phyloP scores from a whole-genome alignment of 2,329 filamentous ascomycete genomes.

The Ophiostoma triangulosporum region DNA sequence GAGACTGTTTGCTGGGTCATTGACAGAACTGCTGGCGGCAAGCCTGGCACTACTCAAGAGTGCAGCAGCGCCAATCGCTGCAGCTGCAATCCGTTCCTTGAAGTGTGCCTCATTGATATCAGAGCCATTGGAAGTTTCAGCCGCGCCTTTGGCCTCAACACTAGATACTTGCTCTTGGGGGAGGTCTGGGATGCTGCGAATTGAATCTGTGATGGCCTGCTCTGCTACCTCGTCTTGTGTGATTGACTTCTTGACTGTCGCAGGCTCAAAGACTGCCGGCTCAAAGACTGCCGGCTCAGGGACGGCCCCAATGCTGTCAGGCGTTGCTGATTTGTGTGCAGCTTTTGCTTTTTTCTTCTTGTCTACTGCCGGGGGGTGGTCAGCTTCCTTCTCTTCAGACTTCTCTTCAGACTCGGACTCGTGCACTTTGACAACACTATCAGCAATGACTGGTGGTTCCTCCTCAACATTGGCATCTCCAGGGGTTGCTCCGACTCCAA shows the following conservation, averaged over 20 bases:
- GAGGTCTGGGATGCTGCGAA: no score
- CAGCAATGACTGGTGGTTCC: not conserved
- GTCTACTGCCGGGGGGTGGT: not conserved
- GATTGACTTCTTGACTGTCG: not conserved
- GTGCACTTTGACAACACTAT: not conserved
- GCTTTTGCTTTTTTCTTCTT: not conserved
- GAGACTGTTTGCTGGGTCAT: not conserved
- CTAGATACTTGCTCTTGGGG: not conserved
- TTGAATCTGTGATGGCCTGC: not conserved
- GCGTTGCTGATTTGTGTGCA: not conserved
- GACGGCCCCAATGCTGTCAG: not conserved
- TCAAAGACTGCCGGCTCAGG: not conserved
- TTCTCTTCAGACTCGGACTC: not conserved
- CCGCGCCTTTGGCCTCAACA: not conserved
- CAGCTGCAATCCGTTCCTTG: slow-evolving; percentile 4
- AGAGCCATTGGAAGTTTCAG: not conserved
- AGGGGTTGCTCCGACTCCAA: not conserved
- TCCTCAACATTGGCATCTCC: not conserved
- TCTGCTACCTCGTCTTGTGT: not conserved
- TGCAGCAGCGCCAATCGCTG: slow-evolving; percentile 7
- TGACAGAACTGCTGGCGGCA: not conserved
- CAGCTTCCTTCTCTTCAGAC: not conserved
- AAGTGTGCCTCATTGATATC: not conserved
- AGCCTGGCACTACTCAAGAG: slow-evolving; percentile 10
- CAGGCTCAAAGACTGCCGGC: not conserved